Base-by-base conservation (phyloP, 2,329 filamentous ascomycete genomes). In the Cadophora malorum region DNA sequence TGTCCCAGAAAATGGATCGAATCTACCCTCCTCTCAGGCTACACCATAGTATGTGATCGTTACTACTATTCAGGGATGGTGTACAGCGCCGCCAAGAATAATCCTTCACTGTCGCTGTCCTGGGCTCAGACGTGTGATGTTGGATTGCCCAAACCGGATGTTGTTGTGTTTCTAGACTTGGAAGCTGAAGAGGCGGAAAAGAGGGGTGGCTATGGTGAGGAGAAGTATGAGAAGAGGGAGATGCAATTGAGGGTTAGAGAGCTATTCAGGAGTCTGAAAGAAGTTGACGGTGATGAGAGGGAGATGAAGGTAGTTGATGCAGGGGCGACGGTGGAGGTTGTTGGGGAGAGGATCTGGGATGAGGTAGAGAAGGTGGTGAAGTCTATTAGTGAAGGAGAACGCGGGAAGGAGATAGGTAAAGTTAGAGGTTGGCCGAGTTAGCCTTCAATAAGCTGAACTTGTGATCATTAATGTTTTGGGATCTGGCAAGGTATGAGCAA, bases 11-110 rank as follows among this genome's bases (percentile, higher is more conserved):
- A 83, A 72, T 80, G 80, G 61, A 89, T 90, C 56, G 76, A 82
- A 21, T 66, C 79, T 0, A 81, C 86, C 6, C 79, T 97, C 6
- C 80, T 83, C 0, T 79, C 83, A 1, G 94, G 95, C 9, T 89
- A 85, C 23, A 96, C 88, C 0, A 85, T 99, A 38, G 83, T 99
- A 49, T 90, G 95, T 73, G 96, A 99, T 79, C 90, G 96, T 59
- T 99, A 98, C 82, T 97, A 96, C 78, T 95, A 97, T 82, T 96
- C 92, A 23, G 96, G 96, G 64, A 92, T 94, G 67, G 93, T 97
- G 61, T 99, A 98, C 82, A 93, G 90, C 28, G 93, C 93, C 0
- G 95, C 96, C 3, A 98, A 98, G 78, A 84, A 88, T 55, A 93
- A 92, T 73, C 87, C 90, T 0, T 79, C 83, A 1, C 84, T 97